These are phyloP conservation scores for Reutealis trisperma DNA, from an alignment of 345 rosid genomes.

Conservation along the genomic window DNA sequence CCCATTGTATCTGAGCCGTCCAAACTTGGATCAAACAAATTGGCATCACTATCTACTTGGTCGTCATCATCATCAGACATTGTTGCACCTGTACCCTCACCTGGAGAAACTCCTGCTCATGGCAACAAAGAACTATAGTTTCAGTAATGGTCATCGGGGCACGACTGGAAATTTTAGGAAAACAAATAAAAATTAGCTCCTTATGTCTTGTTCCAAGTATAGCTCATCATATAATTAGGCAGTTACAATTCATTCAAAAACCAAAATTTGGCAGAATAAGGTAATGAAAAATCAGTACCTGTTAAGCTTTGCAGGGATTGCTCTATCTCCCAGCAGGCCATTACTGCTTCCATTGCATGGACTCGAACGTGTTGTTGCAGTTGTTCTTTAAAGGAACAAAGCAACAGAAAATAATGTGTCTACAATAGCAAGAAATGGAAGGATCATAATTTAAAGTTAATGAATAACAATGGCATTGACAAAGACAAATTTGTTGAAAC, in stretches of 20 bases:
- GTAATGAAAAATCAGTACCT: conserved; percentile 35
- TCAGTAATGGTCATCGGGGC: not conserved
- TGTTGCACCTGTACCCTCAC: conserved; percentile 95
- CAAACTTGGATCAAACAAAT: conserved; percentile 73
- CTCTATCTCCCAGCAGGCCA: conserved; percentile 99
- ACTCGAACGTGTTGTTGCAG: conserved; percentile 97
- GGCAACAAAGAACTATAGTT: not conserved
- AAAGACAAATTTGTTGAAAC: too few relatives aligned
- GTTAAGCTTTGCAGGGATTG: conserved; percentile 96
- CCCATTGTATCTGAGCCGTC: conserved; percentile 78
- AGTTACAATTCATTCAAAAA: too few relatives aligned
- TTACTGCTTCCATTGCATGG: conserved; percentile 99
- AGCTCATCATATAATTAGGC: too few relatives aligned
- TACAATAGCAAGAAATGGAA: conserved; percentile 29
- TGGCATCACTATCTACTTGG: conserved; percentile 82
- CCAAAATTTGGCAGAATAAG: not conserved
- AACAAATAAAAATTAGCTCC: too few relatives aligned
- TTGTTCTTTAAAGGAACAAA: conserved; percentile 96
- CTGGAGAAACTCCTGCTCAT: conserved; percentile 85
- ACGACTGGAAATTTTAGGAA: not conserved
- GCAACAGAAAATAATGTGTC: conserved; percentile 92
- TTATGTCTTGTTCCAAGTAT: too few relatives aligned
- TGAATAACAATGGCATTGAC: too few relatives aligned
- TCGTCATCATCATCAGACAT: conserved; percentile 99
- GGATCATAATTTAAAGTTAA: not conserved